Percentiles rank a stretch among this genome's conserved stretches.
These are phyloP conservation scores for Ailanthus altissimus DNA, from an alignment of 345 rosid genomes.

Conservation along the genomic window DNA sequence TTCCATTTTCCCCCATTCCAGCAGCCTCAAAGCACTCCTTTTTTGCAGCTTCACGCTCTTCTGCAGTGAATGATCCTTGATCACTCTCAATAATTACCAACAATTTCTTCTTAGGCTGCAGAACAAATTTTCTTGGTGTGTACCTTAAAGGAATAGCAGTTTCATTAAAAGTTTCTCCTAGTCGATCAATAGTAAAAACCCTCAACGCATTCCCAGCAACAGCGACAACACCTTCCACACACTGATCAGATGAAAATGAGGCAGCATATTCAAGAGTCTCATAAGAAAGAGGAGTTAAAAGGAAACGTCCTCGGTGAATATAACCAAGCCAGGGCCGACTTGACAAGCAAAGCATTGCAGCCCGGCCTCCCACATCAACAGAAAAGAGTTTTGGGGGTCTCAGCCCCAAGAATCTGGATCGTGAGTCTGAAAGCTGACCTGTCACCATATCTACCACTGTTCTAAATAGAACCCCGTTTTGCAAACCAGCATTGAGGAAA, in stretches of 20 bases:
- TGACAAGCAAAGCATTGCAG: slow-evolving; percentile 94
- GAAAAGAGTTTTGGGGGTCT: slow-evolving; percentile 93
- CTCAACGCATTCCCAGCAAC: slow-evolving; percentile 97
- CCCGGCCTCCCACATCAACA: slow-evolving; percentile 75
- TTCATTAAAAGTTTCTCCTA: slow-evolving; percentile 95
- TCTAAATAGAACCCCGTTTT: slow-evolving; percentile 90
- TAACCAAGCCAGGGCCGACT: slow-evolving; percentile 99
- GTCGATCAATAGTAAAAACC: slow-evolving; percentile 88
- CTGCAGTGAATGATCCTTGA: slow-evolving; percentile 93
- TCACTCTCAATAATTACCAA: slow-evolving; percentile 90
- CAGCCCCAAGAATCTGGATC: slow-evolving; percentile 90
- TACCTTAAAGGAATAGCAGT: slow-evolving; percentile 89
- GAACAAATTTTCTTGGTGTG: slow-evolving; percentile 92
- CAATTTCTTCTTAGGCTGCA: slow-evolving; percentile 76
- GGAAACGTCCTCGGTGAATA: slow-evolving; percentile 95
- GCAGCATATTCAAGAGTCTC: slow-evolving; percentile 96
- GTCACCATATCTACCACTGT: slow-evolving; percentile 98
- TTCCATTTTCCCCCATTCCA: slow-evolving; percentile 82
- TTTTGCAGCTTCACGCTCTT: slow-evolving; percentile 94
- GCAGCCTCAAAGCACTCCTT: slow-evolving; percentile 87
- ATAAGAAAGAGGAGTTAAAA: slow-evolving; percentile 89
- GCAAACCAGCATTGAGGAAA: slow-evolving; percentile 94
- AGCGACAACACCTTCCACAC: slow-evolving; percentile 96
- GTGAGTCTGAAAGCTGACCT: slow-evolving; percentile 98
- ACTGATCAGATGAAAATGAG: slow-evolving; percentile 96